These are phyloP conservation scores for Suillus placidus DNA, from an alignment of 768 basidiomycete species.

Conservation along the genomic window DNA sequence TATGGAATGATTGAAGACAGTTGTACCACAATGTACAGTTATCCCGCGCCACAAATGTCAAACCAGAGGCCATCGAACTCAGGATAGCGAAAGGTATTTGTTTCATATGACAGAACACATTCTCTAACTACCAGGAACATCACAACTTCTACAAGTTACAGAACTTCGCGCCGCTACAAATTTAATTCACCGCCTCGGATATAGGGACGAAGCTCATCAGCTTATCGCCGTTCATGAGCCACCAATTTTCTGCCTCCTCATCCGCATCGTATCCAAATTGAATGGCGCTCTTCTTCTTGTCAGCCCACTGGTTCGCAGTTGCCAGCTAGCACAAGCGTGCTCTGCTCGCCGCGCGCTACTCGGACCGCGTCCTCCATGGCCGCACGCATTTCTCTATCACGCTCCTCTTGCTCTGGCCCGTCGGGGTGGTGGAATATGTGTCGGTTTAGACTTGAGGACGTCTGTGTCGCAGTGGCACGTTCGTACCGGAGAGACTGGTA, in stretches of 20 bases:
- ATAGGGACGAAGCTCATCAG: conserved; percentile 10
- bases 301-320: conserved; percentile 65
- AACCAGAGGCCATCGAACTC: background rate
- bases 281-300: conserved; percentile 47
- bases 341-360: conserved; percentile 22
- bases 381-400: conserved; percentile 53
- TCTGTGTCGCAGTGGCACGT: conserved; percentile 54
- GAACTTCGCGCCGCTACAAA: background rate
- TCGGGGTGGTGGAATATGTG: conserved; percentile 58
- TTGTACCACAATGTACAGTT: too few relatives aligned
- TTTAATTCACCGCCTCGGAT: background rate
- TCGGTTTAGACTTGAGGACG: conserved; percentile 53
- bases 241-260: conserved; percentile 52
- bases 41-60: background rate
- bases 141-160: background rate
- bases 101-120: background rate
- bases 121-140: background rate
- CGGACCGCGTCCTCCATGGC: conserved; percentile 49
- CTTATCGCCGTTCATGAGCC: conserved; percentile 38
- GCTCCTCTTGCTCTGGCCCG: conserved; percentile 51
- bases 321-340: conserved; percentile 21
- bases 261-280: conserved; percentile 63
- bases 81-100: background rate
- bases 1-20: too few relatives aligned
- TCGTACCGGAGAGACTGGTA: conserved; percentile 55